These are phyloP conservation scores for Cystobasidium sp. DNA, from an alignment of 1,284 basidiomycete species.

Conservation along the genomic window DNA sequence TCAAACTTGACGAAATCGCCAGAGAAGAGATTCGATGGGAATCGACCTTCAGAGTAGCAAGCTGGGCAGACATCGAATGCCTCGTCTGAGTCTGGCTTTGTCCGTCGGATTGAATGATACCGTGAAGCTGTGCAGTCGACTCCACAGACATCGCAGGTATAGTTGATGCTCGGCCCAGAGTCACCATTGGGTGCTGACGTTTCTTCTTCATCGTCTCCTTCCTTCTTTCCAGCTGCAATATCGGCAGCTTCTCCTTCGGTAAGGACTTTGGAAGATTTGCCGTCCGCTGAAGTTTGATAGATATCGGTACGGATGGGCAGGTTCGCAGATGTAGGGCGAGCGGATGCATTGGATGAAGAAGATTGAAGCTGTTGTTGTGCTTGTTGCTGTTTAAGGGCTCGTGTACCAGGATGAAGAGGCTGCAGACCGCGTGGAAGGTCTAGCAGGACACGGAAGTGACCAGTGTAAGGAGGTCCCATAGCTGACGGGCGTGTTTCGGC, in stretches of 20 bases:
- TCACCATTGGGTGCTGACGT: conserved; percentile 64
- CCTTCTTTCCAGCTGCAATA: conserved; percentile 50
- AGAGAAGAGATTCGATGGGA: conserved; percentile 93
- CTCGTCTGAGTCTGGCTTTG: conserved; percentile 62
- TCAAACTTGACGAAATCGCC: conserved; percentile 94
- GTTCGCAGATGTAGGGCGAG: conserved; percentile 58
- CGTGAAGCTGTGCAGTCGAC: conserved; percentile 85
- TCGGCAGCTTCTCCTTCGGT: conserved; percentile 68
- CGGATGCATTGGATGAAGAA: conserved; percentile 52
- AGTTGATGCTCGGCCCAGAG: conserved; percentile 61
- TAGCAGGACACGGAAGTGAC: conserved; percentile 95
- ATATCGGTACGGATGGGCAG: conserved; percentile 83
- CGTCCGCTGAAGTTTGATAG: conserved; percentile 81
- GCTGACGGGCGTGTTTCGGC: conserved; percentile 93
- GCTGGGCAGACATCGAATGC: conserved; percentile 85
- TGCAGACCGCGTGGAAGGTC: conserved; percentile 95
- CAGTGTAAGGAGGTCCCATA: conserved; percentile 94
- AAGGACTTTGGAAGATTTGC: conserved; percentile 67
- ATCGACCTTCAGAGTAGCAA: conserved; percentile 95
- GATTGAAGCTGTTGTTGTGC: conserved; percentile 10
- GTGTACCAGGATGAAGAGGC: conserved; percentile 88
- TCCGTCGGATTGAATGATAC: conserved; percentile 83
- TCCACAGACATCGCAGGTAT: conserved; percentile 91
- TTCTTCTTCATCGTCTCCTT: conserved; percentile 44
- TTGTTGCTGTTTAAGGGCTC: conserved; percentile 58